Percentiles rank a stretch among this genome's conserved stretches.
These are phyloP conservation scores for Neurospora cerealis DNA, from an alignment of 495 filamentous ascomycete species.

Conservation along the genomic window DNA sequence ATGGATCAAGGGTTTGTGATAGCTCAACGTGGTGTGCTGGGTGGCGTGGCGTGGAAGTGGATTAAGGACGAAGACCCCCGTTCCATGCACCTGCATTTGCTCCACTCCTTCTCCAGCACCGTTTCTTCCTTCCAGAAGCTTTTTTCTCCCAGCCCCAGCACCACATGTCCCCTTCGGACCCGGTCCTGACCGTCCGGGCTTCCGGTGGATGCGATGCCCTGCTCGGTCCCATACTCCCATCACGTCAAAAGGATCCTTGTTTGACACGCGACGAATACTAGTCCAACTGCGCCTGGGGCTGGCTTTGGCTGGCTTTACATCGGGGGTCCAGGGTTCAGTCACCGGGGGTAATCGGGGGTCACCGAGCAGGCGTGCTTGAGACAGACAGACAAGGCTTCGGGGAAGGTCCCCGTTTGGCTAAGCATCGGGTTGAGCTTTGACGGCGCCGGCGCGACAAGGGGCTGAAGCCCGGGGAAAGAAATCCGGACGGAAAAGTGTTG, in stretches of 20 bases:
- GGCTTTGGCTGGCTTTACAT: background rate
- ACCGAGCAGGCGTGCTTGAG: background rate
- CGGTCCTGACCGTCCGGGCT: no score
- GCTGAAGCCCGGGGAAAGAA: background rate
- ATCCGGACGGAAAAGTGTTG: background rate
- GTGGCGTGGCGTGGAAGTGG: background rate
- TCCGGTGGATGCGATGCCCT: background rate
- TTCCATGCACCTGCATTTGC: background rate
- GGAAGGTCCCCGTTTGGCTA: background rate
- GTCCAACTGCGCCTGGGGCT: background rate
- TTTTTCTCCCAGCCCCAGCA: no score
- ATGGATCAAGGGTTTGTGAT: background rate
- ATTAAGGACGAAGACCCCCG: background rate
- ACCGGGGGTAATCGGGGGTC: background rate
- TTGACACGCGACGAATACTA: background rate
- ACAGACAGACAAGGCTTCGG: background rate
- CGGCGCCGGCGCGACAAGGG: background rate
- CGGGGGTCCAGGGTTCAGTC: background rate
- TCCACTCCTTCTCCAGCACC: background rate
- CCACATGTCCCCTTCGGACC: no score
- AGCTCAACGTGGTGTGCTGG: background rate
- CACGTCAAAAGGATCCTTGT: no score
- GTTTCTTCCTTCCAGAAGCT: background rate
- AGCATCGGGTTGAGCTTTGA: background rate
- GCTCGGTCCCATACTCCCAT: no score